Percentiles rank a stretch among this genome's conserved stretches.
phyloP scores from a whole-genome alignment of 345 rosid genomes.

The Syzygium jambos region DNA sequence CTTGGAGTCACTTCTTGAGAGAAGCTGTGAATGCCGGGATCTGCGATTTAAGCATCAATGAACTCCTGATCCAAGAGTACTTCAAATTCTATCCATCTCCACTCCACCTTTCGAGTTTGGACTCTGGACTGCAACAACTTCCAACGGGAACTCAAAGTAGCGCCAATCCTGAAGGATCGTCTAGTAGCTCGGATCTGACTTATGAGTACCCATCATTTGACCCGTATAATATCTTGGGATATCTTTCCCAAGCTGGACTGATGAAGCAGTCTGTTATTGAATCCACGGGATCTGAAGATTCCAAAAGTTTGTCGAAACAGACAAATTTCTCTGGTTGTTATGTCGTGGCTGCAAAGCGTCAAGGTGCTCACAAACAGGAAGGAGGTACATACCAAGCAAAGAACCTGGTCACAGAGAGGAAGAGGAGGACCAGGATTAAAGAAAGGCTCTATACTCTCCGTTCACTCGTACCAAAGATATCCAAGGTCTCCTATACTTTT shows the following conservation, averaged over 20 bases:
- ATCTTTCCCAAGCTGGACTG: conserved; percentile 7
- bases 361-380: conserved; percentile 14
- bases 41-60: background rate
- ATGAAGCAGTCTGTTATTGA: conserved; percentile 8
- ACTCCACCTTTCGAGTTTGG: conserved; percentile 3
- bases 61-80: conserved; percentile 9
- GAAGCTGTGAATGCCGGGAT: conserved; percentile 7
- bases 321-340: conserved; percentile 5
- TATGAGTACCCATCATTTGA: conserved; percentile 7
- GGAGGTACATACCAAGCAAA: conserved; percentile 40
- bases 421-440: conserved; percentile 55
- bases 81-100: conserved; percentile 6
- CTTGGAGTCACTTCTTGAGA: conserved; percentile 26
- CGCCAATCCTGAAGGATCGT: conserved; percentile 39
- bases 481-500: conserved; percentile 48
- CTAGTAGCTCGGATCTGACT: conserved; percentile 37
- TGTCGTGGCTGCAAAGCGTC: conserved; percentile 2
- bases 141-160: conserved; percentile 3
- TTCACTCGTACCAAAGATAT: conserved; percentile 61
- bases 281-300: conserved; percentile 3
- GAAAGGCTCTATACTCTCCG: conserved; percentile 49
- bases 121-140: conserved; percentile 10
- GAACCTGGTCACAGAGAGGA: conserved; percentile 80
- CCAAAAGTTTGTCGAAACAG: conserved; percentile 9
- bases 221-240: background rate